phyloP scores from a whole-genome alignment of 2,329 filamentous ascomycete genomes.

The Aspergillus jensenii region DNA sequence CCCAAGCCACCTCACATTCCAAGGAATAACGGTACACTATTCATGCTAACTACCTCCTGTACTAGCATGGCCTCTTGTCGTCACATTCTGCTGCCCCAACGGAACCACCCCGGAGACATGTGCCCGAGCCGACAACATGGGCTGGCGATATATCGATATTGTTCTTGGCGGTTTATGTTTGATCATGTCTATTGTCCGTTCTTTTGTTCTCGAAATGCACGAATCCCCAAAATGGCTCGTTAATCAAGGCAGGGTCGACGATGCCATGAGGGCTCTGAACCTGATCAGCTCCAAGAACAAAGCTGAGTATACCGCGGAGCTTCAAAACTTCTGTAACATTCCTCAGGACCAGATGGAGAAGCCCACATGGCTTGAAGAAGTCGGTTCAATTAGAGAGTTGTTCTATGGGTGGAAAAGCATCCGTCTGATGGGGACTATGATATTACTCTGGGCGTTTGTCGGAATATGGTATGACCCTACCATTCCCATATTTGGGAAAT shows the following conservation, averaged over 20 bases:
- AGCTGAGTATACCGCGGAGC: background rate
- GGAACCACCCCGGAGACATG: constrained; percentile 25
- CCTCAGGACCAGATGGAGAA: no score
- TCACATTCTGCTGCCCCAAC: constrained; percentile 28
- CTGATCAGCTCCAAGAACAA: background rate
- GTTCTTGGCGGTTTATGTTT: constrained; percentile 55
- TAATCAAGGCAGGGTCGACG: constrained; percentile 52
- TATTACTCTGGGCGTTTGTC: background rate
- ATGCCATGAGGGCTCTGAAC: constrained; percentile 46
- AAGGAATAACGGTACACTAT: no score
- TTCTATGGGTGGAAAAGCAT: no score
- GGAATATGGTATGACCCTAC: background rate
- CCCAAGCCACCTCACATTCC: no score
- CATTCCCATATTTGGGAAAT: constrained; percentile 31
- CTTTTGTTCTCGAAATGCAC: constrained; percentile 54
- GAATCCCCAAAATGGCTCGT: constrained; percentile 60
- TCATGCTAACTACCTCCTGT: no score
- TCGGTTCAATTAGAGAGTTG: no score
- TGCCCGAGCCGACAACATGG: constrained; percentile 25
- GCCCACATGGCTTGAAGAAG: no score
- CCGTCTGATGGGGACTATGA: no score
- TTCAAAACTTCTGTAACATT: background rate
- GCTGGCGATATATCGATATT: constrained; percentile 55
- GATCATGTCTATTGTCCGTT: constrained; percentile 52
- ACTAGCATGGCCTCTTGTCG: constrained; percentile 29